Evolutionary conservation across 345 rosid genomes (phyloP), one percentile per base, ranked within the genome.

Genomic region (Viola odorata): DNA sequence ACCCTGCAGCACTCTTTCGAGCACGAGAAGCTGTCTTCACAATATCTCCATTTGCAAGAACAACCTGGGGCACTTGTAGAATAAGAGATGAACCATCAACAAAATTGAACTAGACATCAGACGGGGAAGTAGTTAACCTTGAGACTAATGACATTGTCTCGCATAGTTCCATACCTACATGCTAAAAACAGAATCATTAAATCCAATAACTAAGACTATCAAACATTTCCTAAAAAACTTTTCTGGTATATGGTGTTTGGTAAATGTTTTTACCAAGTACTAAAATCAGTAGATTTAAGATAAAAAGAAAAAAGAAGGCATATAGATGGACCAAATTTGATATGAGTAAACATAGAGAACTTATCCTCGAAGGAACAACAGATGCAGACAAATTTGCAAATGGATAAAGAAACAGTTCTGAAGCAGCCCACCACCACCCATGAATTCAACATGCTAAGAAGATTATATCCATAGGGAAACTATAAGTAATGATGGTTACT

Each of bases 21-120:
- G 96, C 98, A 70, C 96, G 91, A 51, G 98, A 92, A 74, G 96
- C 96, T 70, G 98, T 89, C 85, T 89, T 92, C 49, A 92, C 89
- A 64, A 92, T 74, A 78, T 83, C 88, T 74, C 98, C 98, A 79
- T 83, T 78, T 49, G 94, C 82, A 80, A 87, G 96, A 75, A 84
- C 94, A 37, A 85, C 91, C 98, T 87, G 84, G 41, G 58, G 69
- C 57, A 67, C 57, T 57, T 49, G 63, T n/a, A 50, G 39, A 17
- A 52, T 81, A 47, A 78, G 76, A 61, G 63, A 65, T 45, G 48
- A 4, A 62, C 50, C 62, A 63, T 37, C 59, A 6, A 59, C 15
- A 54, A 5, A 45, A 64, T 40, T 48, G 53, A 53, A 47, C 50
- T 42, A 49, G 0, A 71, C 56, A 44, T 57, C 54, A 48, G 39